Percentiles rank a stretch among this genome's conserved stretches.
These are phyloP conservation scores for Cucurbita maxima DNA, from an alignment of 306 rosid genomes.

Conservation along the genomic window DNA sequence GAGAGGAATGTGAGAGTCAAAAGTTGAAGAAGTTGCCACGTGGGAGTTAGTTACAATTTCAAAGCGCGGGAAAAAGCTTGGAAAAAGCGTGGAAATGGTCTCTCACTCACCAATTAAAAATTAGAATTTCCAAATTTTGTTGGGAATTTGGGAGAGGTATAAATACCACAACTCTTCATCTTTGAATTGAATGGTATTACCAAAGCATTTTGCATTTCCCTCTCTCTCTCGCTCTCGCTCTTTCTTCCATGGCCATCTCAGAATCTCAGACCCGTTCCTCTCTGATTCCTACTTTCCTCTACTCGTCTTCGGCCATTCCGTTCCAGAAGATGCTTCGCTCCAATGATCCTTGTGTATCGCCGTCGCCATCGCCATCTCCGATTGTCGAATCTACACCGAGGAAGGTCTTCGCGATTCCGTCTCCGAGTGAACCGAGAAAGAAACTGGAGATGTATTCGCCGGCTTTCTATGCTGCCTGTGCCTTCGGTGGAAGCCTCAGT, in stretches of 20 bases:
- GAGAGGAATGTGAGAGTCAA: neutral
- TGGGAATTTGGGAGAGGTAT: slow-evolving; percentile 15
- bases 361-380: neutral
- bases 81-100: neutral
- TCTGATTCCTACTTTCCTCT: slow-evolving; percentile 61
- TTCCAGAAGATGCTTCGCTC: slow-evolving; percentile 37
- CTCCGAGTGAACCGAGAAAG: slow-evolving; percentile 49
- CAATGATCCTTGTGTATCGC: neutral
- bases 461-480: slow-evolving; percentile 78
- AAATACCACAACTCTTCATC: slow-evolving; percentile 10
- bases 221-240: neutral
- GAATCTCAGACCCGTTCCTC: slow-evolving; percentile 32
- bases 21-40: neutral
- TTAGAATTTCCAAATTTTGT: neutral
- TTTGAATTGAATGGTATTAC: slow-evolving; percentile 9
- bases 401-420: slow-evolving; percentile 22
- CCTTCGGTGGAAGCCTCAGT: slow-evolving; percentile 73
- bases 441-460: slow-evolving; percentile 83
- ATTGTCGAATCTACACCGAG: slow-evolving; percentile 6
- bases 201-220: neutral
- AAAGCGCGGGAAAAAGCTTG: neutral
- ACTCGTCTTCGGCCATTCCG: slow-evolving; percentile 22
- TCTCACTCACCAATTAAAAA: neutral
- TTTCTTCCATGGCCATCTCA: slow-evolving; percentile 30
- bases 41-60: neutral